These are phyloP conservation scores for Asterophora lycoperdoides DNA, from an alignment of 768 basidiomycete genomes.

Conservation along the genomic window DNA sequence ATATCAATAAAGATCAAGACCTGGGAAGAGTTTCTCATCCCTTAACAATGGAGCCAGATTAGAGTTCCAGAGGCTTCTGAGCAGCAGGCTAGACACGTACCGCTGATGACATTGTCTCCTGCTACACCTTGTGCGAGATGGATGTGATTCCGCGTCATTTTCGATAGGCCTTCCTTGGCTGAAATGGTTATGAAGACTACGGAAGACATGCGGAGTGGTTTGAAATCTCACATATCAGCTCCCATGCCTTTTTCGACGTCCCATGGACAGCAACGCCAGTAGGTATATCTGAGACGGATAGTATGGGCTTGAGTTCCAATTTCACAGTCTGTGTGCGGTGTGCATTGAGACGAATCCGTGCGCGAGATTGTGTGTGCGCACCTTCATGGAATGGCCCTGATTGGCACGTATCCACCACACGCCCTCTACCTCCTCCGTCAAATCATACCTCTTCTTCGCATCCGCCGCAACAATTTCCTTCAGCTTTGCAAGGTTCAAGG, in stretches of 20 bases:
- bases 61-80: not conserved
- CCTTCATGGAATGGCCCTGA: slow-evolving; percentile 86
- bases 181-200: not conserved
- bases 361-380: slow-evolving; percentile 22
- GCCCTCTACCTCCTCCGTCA: slow-evolving; percentile 48
- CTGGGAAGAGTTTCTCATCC: slow-evolving; percentile 76
- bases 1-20: slow-evolving; percentile 83
- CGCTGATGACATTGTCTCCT: slow-evolving; percentile 67
- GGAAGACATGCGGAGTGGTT: not conserved
- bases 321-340: slow-evolving; percentile 51
- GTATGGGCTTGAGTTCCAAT: slow-evolving; percentile 59
- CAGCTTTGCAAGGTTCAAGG: slow-evolving; percentile 48
- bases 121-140: slow-evolving; percentile 82
- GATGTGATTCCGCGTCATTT: slow-evolving; percentile 88
- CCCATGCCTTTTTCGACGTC: slow-evolving; percentile 67
- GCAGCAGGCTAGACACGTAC: slow-evolving; percentile 36
- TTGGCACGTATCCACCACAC: slow-evolving; percentile 89
- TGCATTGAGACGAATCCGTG: not conserved
- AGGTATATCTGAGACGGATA: slow-evolving; percentile 58
- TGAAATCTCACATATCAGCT: slow-evolving; percentile 50
- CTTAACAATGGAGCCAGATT: slow-evolving; percentile 31
- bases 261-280: slow-evolving; percentile 77
- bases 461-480: slow-evolving; percentile 66
- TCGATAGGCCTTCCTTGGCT: slow-evolving; percentile 73
- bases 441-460: slow-evolving; percentile 60